These are phyloP conservation scores for Hibiscus tridactylites DNA, from an alignment of 345 rosid species.

Conservation along the genomic window DNA sequence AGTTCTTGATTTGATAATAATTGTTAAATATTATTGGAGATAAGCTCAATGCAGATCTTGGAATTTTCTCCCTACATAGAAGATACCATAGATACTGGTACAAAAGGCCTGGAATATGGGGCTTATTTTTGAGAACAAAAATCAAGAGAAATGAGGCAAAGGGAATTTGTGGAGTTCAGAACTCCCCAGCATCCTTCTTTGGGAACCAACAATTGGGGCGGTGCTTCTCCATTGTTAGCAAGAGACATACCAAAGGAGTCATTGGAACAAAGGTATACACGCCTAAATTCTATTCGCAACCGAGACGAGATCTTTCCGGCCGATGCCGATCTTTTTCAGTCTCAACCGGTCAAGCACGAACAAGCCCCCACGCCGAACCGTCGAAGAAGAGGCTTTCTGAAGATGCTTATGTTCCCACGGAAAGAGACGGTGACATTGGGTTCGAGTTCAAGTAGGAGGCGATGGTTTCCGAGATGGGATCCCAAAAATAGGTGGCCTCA, in stretches of 20 bases:
- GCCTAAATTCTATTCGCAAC: constrained; percentile 23
- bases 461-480: constrained; percentile 44
- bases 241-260: constrained; percentile 44
- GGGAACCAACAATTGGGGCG: constrained; percentile 55
- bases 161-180: constrained; percentile 27
- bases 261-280: constrained; percentile 39
- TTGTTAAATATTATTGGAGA: constrained; percentile 4
- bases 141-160: not conserved
- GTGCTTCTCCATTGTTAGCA: constrained; percentile 52
- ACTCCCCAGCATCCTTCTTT: constrained; percentile 50
- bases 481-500: constrained; percentile 50
- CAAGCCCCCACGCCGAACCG: constrained; percentile 14
- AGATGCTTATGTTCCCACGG: constrained; percentile 9
- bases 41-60: constrained; percentile 8
- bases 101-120: not conserved
- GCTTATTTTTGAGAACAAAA: not conserved
- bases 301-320: constrained; percentile 31
- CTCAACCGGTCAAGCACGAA: constrained; percentile 3
- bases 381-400: constrained; percentile 15
- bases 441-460: constrained; percentile 17
- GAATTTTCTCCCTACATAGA: constrained; percentile 7
- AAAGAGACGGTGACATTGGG: constrained; percentile 21
- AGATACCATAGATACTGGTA: not conserved
- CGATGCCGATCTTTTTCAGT: not conserved
- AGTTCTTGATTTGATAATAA: not conserved